phyloP scores from a whole-genome alignment of 306 rosid species.

The Comarum palustre region DNA sequence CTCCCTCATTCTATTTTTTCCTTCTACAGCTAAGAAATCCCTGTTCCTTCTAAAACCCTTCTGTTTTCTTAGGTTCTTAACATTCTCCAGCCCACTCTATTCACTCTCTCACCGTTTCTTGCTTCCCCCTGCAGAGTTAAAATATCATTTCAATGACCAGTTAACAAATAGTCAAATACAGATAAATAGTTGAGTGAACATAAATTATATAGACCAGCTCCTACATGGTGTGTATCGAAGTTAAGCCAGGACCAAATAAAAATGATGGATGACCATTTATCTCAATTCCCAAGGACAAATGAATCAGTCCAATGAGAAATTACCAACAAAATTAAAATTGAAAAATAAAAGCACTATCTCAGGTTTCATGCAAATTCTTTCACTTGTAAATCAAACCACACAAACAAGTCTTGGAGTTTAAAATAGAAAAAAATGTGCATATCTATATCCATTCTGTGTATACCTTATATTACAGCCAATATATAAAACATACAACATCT shows the following conservation, averaged over 20 bases:
- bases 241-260: not conserved
- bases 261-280: not conserved
- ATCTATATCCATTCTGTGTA: not conserved
- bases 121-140: not conserved
- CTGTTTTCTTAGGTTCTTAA: no score
- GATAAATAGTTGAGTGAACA: not conserved
- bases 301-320: not conserved
- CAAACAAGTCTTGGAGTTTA: not conserved
- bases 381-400: not conserved
- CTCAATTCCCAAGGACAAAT: not conserved
- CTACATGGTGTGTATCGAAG: not conserved
- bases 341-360: not conserved
- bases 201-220: not conserved
- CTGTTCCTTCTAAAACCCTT: no score
- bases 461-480: not conserved
- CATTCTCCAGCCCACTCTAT: no score
- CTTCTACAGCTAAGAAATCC: no score
- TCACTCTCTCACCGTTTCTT: no score
- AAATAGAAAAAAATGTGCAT: not conserved
- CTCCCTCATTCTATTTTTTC: no score
- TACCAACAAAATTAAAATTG: not conserved
- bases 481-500: not conserved
- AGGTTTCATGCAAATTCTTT: not conserved
- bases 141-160: not conserved
- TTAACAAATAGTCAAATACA: not conserved